Evolutionary conservation across 345 rosid genomes (phyloP), one percentile per base, ranked within the genome.

Genomic region (Brassica rapa): DNA sequence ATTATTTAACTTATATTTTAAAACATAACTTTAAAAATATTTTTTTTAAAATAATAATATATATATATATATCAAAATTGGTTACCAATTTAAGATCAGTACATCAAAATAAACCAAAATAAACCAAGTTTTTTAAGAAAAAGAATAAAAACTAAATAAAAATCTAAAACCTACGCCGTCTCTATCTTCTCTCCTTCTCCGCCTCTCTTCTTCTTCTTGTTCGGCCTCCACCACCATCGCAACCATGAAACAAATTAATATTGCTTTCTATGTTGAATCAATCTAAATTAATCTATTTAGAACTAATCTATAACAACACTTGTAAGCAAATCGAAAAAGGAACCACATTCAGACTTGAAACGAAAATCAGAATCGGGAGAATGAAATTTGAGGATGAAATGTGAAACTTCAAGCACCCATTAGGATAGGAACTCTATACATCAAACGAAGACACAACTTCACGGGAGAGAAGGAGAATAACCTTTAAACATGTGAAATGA

Each of bases 181-280:
- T 19, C 19, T 19, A 19, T 19, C 19, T 19, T 19, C 19, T 19
- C 19, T 19, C 19, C 19, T 19, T 19, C 19, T 19, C 19, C 19
- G 19, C 19, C 19, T 19, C 19, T 19, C 19, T 19, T 19, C 19
- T 19, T 19, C 19, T 19, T 19, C 19, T 19, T 19, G 19, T 19
- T 19, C 19, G 19, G 19, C 19, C 19, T 19, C 19, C 19, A 19
- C 19, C 80, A 59, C 77, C 85, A 79, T 83, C 85, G 7, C 35
- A 6, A 32, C 35, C 35, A 32, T 32, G 35, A 72, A 84, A 71
- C 51, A 83, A 73, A 85, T 77, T 82, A 32, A 32, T 32, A 32
- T 32, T 32, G 1, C 1, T 32, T 62, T 85, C 93, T 97, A 93
- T 93, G 41, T 49, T 83, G 59, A 64, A 59, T 71, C 76, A 77